Evolutionary conservation across 192 early-diverging fungal species (phyloP).

Genomic region (Gryganskiella cystojenkinii): DNA sequence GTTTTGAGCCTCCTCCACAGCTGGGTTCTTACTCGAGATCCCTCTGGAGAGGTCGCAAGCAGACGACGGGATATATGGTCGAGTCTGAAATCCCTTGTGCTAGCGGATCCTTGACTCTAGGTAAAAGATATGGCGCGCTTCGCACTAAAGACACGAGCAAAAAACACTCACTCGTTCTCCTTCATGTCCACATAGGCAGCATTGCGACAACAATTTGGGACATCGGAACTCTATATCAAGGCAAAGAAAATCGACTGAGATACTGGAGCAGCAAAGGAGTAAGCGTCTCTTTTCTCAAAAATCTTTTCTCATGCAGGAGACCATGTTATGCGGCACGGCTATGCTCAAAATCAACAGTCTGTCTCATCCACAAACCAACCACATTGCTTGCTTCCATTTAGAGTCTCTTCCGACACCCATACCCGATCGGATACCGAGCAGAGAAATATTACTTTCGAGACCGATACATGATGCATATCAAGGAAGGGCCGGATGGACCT

Average conservation of each 20-base stretch:
- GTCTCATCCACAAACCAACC: not conserved
- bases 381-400: slow-evolving; percentile 5
- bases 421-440: slow-evolving; percentile 62
- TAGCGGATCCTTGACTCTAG: slow-evolving; percentile 52
- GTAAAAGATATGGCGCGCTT: slow-evolving; percentile 14
- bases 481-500: slow-evolving; percentile 52
- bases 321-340: not conserved
- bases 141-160: too few relatives aligned
- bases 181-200: slow-evolving; percentile 18
- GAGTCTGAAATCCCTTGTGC: slow-evolving; percentile 32
- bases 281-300: slow-evolving; percentile 9
- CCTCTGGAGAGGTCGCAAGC: slow-evolving; percentile 41
- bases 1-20: slow-evolving; percentile 8
- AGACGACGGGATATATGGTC: slow-evolving; percentile 22
- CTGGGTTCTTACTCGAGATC: slow-evolving; percentile 16
- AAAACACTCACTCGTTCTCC: not conserved
- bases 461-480: slow-evolving; percentile 61
- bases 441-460: slow-evolving; percentile 62
- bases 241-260: slow-evolving; percentile 46
- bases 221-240: slow-evolving; percentile 52
- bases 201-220: slow-evolving; percentile 67
- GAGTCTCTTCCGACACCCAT: slow-evolving; percentile 63
- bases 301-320: too few relatives aligned
- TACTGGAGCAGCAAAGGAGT: slow-evolving; percentile 64
- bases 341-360: not conserved